These are phyloP conservation scores for Paspalum vaginatum DNA, from an alignment of 176 grass and related monocot species.

Conservation along the genomic window DNA sequence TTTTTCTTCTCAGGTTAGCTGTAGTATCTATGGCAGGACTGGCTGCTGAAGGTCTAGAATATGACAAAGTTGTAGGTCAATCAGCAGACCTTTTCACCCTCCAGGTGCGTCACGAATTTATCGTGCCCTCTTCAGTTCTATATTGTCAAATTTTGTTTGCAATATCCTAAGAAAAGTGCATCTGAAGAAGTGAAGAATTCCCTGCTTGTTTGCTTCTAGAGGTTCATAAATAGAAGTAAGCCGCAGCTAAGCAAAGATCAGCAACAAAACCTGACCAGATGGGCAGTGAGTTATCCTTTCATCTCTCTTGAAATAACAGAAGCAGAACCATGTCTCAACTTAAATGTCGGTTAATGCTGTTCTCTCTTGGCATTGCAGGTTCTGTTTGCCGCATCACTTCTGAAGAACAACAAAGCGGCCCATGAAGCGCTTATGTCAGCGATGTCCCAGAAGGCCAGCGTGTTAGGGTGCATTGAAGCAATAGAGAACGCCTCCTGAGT, in stretches of 20 bases:
- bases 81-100: conserved; percentile 88
- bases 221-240: conserved; percentile 87
- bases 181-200: conserved; percentile 22
- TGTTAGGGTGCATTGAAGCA: conserved; percentile 83
- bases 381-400: conserved; percentile 71
- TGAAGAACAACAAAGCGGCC: conserved; percentile 81
- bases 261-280: conserved; percentile 96
- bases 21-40: conserved; percentile 96
- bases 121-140: neutral
- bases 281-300: conserved; percentile 67
- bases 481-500: conserved; percentile 75
- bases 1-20: conserved; percentile 66
- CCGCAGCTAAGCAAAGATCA: conserved; percentile 76
- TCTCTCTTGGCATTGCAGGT: conserved; percentile 52
- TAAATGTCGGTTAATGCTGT: neutral
- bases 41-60: conserved; percentile 90
- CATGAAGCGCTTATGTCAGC: conserved; percentile 80
- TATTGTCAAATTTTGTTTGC: neutral
- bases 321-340: neutral
- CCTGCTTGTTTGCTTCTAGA: conserved; percentile 40
- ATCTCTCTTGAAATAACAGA: neutral
- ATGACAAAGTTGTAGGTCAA: conserved; percentile 93
- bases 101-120: conserved; percentile 52
- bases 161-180: neutral
- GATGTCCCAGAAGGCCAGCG: conserved; percentile 78